These are phyloP conservation scores for Quercus parvula DNA, from an alignment of 306 rosid genomes.

Conservation along the genomic window DNA sequence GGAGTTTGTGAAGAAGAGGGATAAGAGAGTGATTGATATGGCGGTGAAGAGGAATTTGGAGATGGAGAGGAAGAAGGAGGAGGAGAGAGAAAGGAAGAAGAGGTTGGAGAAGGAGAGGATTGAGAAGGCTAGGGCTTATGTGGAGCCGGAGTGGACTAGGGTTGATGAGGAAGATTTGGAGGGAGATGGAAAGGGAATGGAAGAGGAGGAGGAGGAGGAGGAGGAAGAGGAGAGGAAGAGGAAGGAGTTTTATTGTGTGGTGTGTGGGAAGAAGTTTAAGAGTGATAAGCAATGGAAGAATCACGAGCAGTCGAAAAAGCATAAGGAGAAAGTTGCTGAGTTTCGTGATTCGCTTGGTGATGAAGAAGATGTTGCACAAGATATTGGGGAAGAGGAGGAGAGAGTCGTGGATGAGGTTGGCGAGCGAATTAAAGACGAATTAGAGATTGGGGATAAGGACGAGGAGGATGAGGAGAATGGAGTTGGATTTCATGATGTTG, in stretches of 20 bases:
- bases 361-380: constrained; percentile 30
- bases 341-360: constrained; percentile 51
- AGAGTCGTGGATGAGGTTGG: constrained; percentile 39
- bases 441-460: constrained; percentile 24
- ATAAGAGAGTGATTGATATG: constrained; percentile 94
- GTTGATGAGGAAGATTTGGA: constrained; percentile 41
- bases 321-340: constrained; percentile 81
- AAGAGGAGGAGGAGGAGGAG: constrained; percentile 31
- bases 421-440: constrained; percentile 22
- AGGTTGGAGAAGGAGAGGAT: constrained; percentile 61
- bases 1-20: constrained; percentile 96
- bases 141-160: constrained; percentile 79
- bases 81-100: constrained; percentile 75
- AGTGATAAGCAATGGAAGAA: constrained; percentile 99
- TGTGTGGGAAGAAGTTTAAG: constrained; percentile 97
- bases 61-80: constrained; percentile 64
- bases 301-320: constrained; percentile 96
- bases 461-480: constrained; percentile 30
- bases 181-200: constrained; percentile 17
- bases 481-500: constrained; percentile 27
- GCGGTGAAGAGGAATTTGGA: constrained; percentile 63
- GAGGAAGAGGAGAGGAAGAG: constrained; percentile 32
- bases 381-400: constrained; percentile 15
- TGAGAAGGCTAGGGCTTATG: constrained; percentile 67
- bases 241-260: constrained; percentile 79